Evolutionary conservation across 768 basidiomycete genomes (phyloP).

Genomic region (Boletus rex-veris): DNA sequence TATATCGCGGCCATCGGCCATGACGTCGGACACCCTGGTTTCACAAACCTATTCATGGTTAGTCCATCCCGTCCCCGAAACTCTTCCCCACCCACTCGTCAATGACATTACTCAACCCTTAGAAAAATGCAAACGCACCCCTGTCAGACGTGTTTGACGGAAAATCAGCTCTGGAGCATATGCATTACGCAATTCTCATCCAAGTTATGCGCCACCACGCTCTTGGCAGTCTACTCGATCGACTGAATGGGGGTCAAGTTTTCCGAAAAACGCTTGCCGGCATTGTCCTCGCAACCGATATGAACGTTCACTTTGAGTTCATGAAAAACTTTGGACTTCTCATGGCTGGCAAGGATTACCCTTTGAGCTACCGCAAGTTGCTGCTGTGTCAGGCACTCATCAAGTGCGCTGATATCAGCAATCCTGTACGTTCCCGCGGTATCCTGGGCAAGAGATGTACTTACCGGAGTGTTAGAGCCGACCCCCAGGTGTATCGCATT

Average conservation of each 20-base stretch:
- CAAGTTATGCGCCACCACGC: conserved; percentile 80
- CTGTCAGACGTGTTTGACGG: conserved; percentile 86
- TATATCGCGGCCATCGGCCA: conserved; percentile 95
- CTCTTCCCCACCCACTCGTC: background rate
- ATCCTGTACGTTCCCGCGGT: conserved; percentile 66
- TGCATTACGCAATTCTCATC: conserved; percentile 83
- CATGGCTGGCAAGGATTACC: conserved; percentile 38
- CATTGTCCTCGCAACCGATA: conserved; percentile 90
- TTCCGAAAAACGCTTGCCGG: conserved; percentile 76
- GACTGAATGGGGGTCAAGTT: conserved; percentile 38
- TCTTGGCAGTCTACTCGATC: conserved; percentile 63
- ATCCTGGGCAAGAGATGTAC: conserved; percentile 1
- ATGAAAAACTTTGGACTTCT: conserved; percentile 62
- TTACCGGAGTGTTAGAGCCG: conserved; percentile 58
- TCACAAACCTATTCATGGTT: conserved; percentile 93
- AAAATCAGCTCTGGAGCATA: conserved; percentile 85
- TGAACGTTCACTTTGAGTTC: conserved; percentile 86
- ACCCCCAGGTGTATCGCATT: conserved; percentile 85
- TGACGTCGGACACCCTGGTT: conserved; percentile 95
- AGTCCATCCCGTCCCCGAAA: conserved; percentile 25
- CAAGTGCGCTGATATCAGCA: conserved; percentile 98
- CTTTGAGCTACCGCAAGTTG: conserved; percentile 51
- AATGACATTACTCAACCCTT: conserved; percentile 5
- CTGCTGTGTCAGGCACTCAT: conserved; percentile 87
- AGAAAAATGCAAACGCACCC: conserved; percentile 94